Base-by-base conservation (phyloP, 176 grass and related monocot genomes). In the Tuctoria greenei region DNA sequence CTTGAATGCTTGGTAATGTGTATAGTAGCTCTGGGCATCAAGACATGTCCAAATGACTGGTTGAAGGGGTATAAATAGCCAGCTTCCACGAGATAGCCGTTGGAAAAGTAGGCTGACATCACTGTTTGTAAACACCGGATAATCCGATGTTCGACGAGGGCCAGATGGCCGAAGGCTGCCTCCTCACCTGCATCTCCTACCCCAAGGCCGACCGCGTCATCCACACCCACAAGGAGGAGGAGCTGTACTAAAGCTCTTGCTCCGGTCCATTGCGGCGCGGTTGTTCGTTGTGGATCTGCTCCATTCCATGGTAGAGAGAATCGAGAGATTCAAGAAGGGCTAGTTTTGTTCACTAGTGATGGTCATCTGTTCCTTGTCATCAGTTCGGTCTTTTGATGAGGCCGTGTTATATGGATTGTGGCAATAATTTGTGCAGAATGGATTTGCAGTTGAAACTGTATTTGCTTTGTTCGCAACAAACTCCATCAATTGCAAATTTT, bases 181-280 rank as follows among this genome's bases (percentile, higher is more conserved):
- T 90, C 5, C 84, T 90, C 61, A 87, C 88, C 27, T 90, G 88
- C 76, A 72, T 90, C 12, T 90, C 88, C 0, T 90, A 87, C 72
- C 84, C 88, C 0, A 90, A 77, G 81, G 76, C 76, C 1, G 84
- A 90, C 21, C 87, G 88, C 31, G 61, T 84, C 71, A 87, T 90
- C 66, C 76, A 90, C 45, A 91, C 88, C 73, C 84, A 91, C 72
- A 67, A 91, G 84, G 88, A 87, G 37, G 81, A 83, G 23, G 81
- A 90, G 3, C 84, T 90, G 44, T 90, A 90, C 76, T 86, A 16
- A 36, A 26, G 5, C 28, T 2, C 11, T 10, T 12, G 50, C 27
- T 60, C 59, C 40, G 28, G 35, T 62, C 73, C 45, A 37, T 49
- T 26, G 58, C 23, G 69, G 35, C 6, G 3, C 17, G 10, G 49